These are phyloP conservation scores for Nigrospora sphaerica DNA, from an alignment of 2,329 filamentous ascomycete species.

Conservation along the genomic window DNA sequence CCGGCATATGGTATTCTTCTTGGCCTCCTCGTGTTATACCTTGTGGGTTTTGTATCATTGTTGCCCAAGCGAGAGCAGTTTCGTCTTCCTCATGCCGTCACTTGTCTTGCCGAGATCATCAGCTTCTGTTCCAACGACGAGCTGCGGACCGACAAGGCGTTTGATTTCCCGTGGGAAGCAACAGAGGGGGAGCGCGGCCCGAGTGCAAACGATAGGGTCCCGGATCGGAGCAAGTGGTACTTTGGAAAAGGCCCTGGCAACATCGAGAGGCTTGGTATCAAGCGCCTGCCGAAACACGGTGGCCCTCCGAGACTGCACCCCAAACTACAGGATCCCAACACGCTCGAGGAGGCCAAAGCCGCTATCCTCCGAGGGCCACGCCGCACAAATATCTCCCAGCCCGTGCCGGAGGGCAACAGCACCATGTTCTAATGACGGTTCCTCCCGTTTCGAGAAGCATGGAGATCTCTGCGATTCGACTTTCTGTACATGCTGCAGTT, in stretches of 20 bases:
- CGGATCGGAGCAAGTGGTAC: slow-evolving; percentile 44
- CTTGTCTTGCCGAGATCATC: slow-evolving; percentile 68
- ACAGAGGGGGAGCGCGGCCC: slow-evolving; percentile 63
- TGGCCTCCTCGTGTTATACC: slow-evolving; percentile 63
- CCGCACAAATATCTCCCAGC: slow-evolving; percentile 4
- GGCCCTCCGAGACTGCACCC: slow-evolving; percentile 1
- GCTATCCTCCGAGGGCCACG: not conserved
- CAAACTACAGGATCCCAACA: not conserved
- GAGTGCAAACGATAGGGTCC: slow-evolving; percentile 41
- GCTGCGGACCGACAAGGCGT: slow-evolving; percentile 64
- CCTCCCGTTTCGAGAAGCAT: not conserved
- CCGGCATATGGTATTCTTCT: slow-evolving; percentile 69
- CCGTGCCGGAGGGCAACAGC: slow-evolving; percentile 5
- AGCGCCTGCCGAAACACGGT: slow-evolving; percentile 19
- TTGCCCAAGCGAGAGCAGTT: slow-evolving; percentile 54
- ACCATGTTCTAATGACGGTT: slow-evolving; percentile 2
- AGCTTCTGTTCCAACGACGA: slow-evolving; percentile 70
- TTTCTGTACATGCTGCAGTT: not conserved
- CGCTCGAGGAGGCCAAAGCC: not conserved
- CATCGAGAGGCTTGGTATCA: slow-evolving; percentile 20
- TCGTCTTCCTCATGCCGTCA: slow-evolving; percentile 66
- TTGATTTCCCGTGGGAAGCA: slow-evolving; percentile 61
- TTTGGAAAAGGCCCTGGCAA: slow-evolving; percentile 34
- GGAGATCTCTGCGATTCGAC: not conserved
- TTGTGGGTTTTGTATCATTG: slow-evolving; percentile 53